Evolutionary conservation across 257 asterid genomes (phyloP).

Genomic region (Solanum pennellii): DNA sequence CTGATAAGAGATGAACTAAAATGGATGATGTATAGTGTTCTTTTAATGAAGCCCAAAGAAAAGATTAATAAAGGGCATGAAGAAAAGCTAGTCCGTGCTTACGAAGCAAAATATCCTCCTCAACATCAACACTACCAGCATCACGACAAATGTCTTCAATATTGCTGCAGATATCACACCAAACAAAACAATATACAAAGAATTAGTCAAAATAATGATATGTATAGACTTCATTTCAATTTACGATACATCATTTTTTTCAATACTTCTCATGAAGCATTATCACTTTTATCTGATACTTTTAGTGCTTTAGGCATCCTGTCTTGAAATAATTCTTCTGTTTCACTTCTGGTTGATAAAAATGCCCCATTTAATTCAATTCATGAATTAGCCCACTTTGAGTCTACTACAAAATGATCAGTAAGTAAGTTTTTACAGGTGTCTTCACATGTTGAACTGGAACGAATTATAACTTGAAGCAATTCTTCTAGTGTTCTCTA

Average conservation of each 20-base stretch:
- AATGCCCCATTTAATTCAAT: background rate
- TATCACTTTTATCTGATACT: background rate
- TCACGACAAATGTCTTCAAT: conserved; percentile 94
- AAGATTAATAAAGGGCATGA: background rate
- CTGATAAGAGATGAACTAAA: conserved; percentile 5
- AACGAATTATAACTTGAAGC: background rate
- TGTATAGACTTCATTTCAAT: background rate
- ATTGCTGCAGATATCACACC: conserved; percentile 38
- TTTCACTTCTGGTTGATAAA: background rate
- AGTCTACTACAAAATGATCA: background rate
- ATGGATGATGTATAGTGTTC: background rate
- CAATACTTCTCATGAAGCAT: background rate
- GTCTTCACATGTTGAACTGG: background rate
- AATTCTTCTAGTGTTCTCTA: background rate
- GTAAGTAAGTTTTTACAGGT: background rate
- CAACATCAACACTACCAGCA: conserved; percentile 82
- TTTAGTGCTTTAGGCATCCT: background rate
- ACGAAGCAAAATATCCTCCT: conserved; percentile 66
- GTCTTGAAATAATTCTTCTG: background rate
- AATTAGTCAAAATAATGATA: background rate
- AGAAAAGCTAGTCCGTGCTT: conserved; percentile 23
- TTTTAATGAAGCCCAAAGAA: background rate
- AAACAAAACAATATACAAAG: conserved; percentile 8
- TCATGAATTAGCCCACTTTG: background rate
- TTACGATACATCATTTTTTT: background rate